Conservation (phyloP, 1,284 basidiomycete genomes). For the Golubevia pallescens region DNA sequence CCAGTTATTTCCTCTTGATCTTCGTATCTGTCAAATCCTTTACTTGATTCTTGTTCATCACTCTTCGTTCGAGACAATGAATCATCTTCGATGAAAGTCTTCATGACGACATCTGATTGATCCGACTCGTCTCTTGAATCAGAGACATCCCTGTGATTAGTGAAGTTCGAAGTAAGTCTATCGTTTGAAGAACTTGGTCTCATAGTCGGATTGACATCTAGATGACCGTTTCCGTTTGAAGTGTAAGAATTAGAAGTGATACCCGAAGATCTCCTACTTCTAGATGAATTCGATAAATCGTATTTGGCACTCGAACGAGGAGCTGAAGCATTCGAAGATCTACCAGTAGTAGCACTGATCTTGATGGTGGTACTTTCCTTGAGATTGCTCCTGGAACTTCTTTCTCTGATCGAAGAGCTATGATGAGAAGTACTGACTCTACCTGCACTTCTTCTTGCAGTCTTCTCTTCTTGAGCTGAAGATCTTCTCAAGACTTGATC, state of each 20-base stretch:
- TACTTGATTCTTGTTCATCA: not conserved
- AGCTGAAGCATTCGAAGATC: not conserved
- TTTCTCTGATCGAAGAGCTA: not conserved
- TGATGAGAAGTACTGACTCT: not conserved
- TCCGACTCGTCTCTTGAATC: not conserved
- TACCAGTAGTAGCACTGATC: not conserved
- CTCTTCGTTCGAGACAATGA: not conserved
- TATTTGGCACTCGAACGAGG: not conserved
- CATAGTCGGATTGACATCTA: too few relatives aligned
- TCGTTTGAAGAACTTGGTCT: not conserved
- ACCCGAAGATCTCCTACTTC: not conserved
- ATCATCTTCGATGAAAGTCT: not conserved
- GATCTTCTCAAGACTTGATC: not conserved
- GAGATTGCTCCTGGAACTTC: not conserved
- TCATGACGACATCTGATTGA: not conserved
- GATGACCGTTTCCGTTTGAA: not conserved
- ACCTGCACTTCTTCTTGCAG: not conserved
- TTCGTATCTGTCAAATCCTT: not conserved
- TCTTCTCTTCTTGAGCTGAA: not conserved
- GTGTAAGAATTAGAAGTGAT: not conserved
- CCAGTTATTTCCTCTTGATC: not conserved
- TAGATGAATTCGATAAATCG: not conserved
- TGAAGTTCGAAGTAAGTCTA: not conserved
- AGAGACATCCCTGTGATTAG: not conserved
- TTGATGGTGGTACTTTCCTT: not conserved